Conservation (phyloP, 2,329 filamentous ascomycete species). For the Endothia cerciana region DNA sequence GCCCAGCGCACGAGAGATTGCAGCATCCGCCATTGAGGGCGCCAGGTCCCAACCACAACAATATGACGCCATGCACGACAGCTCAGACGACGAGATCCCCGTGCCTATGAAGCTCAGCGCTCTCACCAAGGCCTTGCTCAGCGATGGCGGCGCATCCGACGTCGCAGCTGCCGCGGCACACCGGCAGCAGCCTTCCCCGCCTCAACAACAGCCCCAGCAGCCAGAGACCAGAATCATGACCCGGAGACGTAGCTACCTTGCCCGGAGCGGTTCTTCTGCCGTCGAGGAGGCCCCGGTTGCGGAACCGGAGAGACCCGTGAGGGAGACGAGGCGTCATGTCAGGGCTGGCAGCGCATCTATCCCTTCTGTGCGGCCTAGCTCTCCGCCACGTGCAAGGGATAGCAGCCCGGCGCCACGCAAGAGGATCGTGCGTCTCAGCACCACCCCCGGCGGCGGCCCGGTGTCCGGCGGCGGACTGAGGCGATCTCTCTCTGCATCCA, state of each 20-base stretch:
- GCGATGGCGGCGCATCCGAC: slow-evolving; percentile 58
- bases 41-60: slow-evolving; percentile 47
- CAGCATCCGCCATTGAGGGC: slow-evolving; percentile 29
- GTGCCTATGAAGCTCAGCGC: slow-evolving; percentile 93
- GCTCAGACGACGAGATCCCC: slow-evolving; percentile 91
- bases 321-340: slow-evolving; percentile 45
- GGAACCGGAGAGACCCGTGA: slow-evolving; percentile 31
- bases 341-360: slow-evolving; percentile 53
- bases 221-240: slow-evolving; percentile 51
- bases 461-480: slow-evolving; percentile 49
- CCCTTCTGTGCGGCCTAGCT: slow-evolving; percentile 45
- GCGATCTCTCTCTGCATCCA: slow-evolving; percentile 51
- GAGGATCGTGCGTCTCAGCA: slow-evolving; percentile 61
- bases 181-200: slow-evolving; percentile 16
- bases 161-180: slow-evolving; percentile 42
- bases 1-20: slow-evolving; percentile 28
- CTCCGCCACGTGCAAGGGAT: slow-evolving; percentile 52
- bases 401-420: slow-evolving; percentile 57
- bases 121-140: slow-evolving; percentile 83
- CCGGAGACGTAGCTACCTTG: slow-evolving; percentile 55
- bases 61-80: slow-evolving; percentile 69
- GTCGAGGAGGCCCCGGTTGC: slow-evolving; percentile 41
- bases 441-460: slow-evolving; percentile 43
- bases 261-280: slow-evolving; percentile 47
- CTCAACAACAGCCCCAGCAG: slow-evolving; percentile 15